These are phyloP conservation scores for Spirogloea muscicola DNA, from an alignment of 139 green algal species.

Conservation along the genomic window DNA sequence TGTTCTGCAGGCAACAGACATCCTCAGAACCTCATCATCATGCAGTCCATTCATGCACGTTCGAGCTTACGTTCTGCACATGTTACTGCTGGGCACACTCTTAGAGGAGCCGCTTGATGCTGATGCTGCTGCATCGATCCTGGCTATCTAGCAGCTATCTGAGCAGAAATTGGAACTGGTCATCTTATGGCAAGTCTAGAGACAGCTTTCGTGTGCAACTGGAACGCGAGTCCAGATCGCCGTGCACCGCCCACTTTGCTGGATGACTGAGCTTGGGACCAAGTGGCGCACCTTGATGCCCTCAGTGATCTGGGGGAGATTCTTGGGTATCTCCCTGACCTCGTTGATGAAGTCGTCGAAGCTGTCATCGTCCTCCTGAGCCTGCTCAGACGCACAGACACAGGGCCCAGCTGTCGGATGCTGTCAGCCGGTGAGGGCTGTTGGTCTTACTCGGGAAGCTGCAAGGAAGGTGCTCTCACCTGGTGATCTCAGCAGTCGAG, in stretches of 20 bases:
- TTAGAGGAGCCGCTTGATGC: background rate
- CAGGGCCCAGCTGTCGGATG: no score
- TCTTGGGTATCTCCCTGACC: slow-evolving; percentile 1
- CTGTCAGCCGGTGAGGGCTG: no score
- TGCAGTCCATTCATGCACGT: no score
- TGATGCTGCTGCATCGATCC: background rate
- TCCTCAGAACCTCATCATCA: no score
- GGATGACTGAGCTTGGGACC: background rate
- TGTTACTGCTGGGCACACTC: background rate
- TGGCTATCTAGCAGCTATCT: background rate
- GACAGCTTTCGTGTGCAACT: no score
- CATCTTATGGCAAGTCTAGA: background rate
- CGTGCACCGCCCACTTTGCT: background rate
- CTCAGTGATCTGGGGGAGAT: background rate
- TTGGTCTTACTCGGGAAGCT: no score
- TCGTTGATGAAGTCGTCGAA: slow-evolving; percentile 29
- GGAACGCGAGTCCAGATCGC: background rate
- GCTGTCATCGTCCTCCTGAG: no score
- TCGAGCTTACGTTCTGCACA: no score
- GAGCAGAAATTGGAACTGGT: background rate
- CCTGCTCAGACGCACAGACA: no score
- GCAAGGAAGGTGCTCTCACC: no score
- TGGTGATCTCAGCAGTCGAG: no score
- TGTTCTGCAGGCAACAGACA: no score
- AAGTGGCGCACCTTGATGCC: slow-evolving; percentile 4